Base-by-base conservation (phyloP, 352 stramenopile species). In the Phytopythium boreale region DNA sequence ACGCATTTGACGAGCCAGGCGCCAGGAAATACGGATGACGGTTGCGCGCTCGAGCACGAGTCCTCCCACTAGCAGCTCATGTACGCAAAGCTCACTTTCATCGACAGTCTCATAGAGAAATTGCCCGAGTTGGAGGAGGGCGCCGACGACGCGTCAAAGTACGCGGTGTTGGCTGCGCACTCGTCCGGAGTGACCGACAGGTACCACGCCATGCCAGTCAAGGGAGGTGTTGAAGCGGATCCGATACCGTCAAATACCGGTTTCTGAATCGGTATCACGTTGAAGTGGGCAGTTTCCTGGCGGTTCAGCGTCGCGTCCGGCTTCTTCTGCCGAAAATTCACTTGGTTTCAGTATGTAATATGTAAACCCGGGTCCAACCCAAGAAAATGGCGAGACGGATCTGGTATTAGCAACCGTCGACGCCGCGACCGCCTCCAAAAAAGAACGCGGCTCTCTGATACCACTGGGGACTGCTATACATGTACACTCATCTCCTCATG, bases 341-440 rank as follows among this genome's bases (percentile, higher is more conserved):
- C 47, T 55, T 55, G 47, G 24, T n/a, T 55, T n/a, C 47, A 55
- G 10, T 55, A 55, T 36, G 20, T 19, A 50, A 50, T 3, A 50
- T 17, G n/a, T n/a, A n/a, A n/a, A n/a, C n/a, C n/a, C 14, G 43
- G 20, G 6, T 50, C 43, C 20, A 50, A 29, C 46, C 46, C n/a
- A 52, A 4, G 44, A 31, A 52, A 26, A 8, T 6, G 46, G 47
- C 24, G 19, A 34, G 22, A 20, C 2, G 47, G 14, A 11, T 20
- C 47, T 36, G 24, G 47, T 29, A 53, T 52, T 6, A 2, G 46
- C 46, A 19, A 27, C 43, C 9, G 5, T n/a, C 43, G 31, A 8
- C 46, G 46, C 46, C 24, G 24, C 47, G 11, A n/a, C 15, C 39
- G 11, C 39, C 39, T 3, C 39, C 39, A 46, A 12, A 46, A 46